Conservation (phyloP, 176 grass and related monocot genomes). For the Zoysia japonica region DNA sequence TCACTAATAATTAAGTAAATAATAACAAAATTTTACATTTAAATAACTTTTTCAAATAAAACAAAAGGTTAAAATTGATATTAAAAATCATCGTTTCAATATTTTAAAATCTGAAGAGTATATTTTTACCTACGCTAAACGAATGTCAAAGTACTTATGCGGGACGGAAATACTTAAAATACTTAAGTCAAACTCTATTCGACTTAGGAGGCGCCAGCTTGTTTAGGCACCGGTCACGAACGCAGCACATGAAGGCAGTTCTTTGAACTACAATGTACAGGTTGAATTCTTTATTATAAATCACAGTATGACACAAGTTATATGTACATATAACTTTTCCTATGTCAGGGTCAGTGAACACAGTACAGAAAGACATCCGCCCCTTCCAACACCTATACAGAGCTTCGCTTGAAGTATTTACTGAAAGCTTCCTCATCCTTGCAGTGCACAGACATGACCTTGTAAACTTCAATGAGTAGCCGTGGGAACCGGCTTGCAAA, state of each 20-base stretch:
- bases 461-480: constrained; percentile 88
- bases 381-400: constrained; percentile 31
- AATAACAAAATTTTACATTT: no score
- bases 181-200: no score
- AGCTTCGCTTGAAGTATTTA: constrained; percentile 69
- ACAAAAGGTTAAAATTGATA: no score
- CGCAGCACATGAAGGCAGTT: neutral
- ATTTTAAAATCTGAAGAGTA: no score
- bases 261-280: constrained; percentile 28
- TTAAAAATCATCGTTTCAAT: no score
- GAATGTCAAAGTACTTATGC: no score
- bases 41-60: no score
- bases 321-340: constrained; percentile 46
- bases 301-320: constrained; percentile 29
- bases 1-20: no score
- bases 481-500: constrained; percentile 82
- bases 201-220: no score
- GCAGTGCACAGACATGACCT: constrained; percentile 65
- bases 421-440: constrained; percentile 72
- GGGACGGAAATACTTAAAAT: no score
- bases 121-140: no score
- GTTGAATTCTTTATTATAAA: neutral
- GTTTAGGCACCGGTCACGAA: no score
- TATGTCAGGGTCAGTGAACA: constrained; percentile 29
- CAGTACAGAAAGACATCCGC: neutral